Conservation (phyloP, 495 filamentous ascomycete species). For the Trichoderma virens region DNA sequence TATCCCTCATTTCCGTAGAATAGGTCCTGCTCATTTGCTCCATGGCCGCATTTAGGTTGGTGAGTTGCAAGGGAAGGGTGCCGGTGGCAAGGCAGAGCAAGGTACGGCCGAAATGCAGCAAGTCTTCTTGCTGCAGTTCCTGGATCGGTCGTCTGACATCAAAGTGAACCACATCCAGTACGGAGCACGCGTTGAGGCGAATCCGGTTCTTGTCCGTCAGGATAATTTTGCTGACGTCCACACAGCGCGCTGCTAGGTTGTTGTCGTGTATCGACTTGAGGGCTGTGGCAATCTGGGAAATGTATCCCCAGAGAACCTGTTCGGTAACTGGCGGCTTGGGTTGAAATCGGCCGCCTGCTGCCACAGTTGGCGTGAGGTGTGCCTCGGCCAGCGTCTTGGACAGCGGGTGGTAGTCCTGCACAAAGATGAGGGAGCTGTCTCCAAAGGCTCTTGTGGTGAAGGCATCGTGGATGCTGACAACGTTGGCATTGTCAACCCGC, state of each 20-base stretch:
- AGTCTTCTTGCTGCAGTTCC: slow-evolving; percentile 81
- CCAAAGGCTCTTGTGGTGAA: slow-evolving; percentile 91
- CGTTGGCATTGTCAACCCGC: slow-evolving; percentile 67
- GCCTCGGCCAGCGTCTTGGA: slow-evolving; percentile 85
- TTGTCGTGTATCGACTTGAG: slow-evolving; percentile 76
- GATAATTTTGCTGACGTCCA: slow-evolving; percentile 79
- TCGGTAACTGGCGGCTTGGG: slow-evolving; percentile 55
- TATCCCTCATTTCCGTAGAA: slow-evolving; percentile 63
- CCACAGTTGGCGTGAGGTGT: slow-evolving; percentile 54
- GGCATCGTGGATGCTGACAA: slow-evolving; percentile 83
- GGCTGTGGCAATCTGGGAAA: slow-evolving; percentile 85
- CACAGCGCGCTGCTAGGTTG: slow-evolving; percentile 72
- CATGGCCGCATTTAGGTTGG: slow-evolving; percentile 50
- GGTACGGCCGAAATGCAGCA: slow-evolving; percentile 77
- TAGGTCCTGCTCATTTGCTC: slow-evolving; percentile 68
- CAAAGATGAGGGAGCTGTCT: slow-evolving; percentile 90
- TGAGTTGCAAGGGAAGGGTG: slow-evolving; percentile 44
- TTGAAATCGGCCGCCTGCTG: slow-evolving; percentile 34
- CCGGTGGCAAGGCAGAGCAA: slow-evolving; percentile 71
- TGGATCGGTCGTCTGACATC: slow-evolving; percentile 55
- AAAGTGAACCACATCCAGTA: slow-evolving; percentile 79
- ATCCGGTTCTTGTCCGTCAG: slow-evolving; percentile 77
- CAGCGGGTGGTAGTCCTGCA: slow-evolving; percentile 85
- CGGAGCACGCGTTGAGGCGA: slow-evolving; percentile 78
- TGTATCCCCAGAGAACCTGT: slow-evolving; percentile 79